A percentile compares a stretch with the other conserved stretches of the same genome.
phyloP scores from a whole-genome alignment of 139 green algal species.

The Raphidocelis subcapitata region DNA sequence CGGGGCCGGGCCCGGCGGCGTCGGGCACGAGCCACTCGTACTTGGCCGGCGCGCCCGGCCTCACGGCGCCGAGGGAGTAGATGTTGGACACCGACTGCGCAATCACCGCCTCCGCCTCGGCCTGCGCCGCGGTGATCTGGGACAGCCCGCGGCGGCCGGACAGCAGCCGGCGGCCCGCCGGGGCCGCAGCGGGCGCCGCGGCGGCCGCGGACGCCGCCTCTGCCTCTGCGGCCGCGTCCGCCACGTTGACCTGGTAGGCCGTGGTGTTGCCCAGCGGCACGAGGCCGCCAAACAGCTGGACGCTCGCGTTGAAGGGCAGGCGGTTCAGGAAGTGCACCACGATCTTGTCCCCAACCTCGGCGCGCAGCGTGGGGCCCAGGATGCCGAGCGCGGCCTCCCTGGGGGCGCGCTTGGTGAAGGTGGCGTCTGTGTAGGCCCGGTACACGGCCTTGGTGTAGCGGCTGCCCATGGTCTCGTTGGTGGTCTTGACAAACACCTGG shows the following conservation, averaged over 20 bases:
- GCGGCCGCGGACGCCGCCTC: too few species aligned
- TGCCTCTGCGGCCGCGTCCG: neutral
- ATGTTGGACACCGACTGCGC: conserved; percentile 20
- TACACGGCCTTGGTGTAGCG: conserved; percentile 41
- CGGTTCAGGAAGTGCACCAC: conserved; percentile 45
- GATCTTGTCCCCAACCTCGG: conserved; percentile 59
- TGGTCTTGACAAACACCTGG: conserved; percentile 18
- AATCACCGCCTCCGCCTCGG: conserved; percentile 29
- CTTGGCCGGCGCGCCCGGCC: neutral
- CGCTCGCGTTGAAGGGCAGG: conserved; percentile 15
- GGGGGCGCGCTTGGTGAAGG: conserved; percentile 28
- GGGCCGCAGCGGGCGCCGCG: too few species aligned
- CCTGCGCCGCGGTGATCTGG: conserved; percentile 20
- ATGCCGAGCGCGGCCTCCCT: conserved; percentile 24
- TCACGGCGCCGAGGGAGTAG: conserved; percentile 19
- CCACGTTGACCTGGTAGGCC: conserved; percentile 21
- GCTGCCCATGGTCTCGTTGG: conserved; percentile 43
- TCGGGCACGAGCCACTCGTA: conserved; percentile 45
- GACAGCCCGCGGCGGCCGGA: neutral
- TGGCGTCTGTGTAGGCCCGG: conserved; percentile 49
- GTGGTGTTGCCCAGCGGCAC: conserved; percentile 22
- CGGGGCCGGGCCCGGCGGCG: conserved; percentile 18
- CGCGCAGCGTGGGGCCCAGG: conserved; percentile 50
- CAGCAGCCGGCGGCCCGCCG: neutral
- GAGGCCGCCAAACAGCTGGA: conserved; percentile 35